Conservation (phyloP, 2,329 filamentous ascomycete species). For the Hypomyces perniciosus region DNA sequence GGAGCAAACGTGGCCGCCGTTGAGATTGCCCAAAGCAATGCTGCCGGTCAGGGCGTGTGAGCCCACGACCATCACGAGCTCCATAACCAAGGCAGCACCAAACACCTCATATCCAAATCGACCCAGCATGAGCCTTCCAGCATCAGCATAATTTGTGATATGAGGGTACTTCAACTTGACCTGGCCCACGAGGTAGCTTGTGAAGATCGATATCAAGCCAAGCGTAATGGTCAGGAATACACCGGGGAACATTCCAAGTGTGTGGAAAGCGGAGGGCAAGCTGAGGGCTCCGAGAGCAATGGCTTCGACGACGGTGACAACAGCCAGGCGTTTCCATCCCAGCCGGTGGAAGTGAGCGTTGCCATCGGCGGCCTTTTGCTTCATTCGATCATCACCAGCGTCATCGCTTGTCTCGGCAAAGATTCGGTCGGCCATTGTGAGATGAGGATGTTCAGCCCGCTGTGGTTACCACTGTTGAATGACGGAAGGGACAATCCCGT, state of each 20-base stretch:
- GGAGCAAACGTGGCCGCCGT: slow-evolving; percentile 40
- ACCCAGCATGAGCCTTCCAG: slow-evolving; percentile 52
- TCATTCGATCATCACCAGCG: slow-evolving; percentile 30
- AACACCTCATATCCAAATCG: slow-evolving; percentile 51
- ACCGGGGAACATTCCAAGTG: slow-evolving; percentile 31
- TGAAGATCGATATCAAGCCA: slow-evolving; percentile 33
- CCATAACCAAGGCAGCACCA: slow-evolving; percentile 50
- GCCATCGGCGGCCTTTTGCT: slow-evolving; percentile 35
- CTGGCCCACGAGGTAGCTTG: slow-evolving; percentile 33
- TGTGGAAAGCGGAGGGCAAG: slow-evolving; percentile 38
- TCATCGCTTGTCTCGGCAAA: slow-evolving; percentile 21
- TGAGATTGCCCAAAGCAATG: slow-evolving; percentile 57
- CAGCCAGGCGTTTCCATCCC: slow-evolving; percentile 45
- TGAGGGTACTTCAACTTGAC: slow-evolving; percentile 40
- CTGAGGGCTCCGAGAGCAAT: slow-evolving; percentile 45
- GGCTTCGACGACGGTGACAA: slow-evolving; percentile 45
- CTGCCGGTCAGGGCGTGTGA: slow-evolving; percentile 61
- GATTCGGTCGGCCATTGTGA: slow-evolving; percentile 11
- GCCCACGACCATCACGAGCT: slow-evolving; percentile 59
- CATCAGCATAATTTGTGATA: slow-evolving; percentile 59
- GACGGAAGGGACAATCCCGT: background rate
- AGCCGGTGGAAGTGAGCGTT: slow-evolving; percentile 40
- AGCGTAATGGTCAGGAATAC: slow-evolving; percentile 29
- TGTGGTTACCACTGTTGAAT: background rate
- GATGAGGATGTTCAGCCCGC: background rate